Evolutionary conservation across 1,139 yeast species (phyloP).

Genomic region (Blastobotrys capitulatus): DNA sequence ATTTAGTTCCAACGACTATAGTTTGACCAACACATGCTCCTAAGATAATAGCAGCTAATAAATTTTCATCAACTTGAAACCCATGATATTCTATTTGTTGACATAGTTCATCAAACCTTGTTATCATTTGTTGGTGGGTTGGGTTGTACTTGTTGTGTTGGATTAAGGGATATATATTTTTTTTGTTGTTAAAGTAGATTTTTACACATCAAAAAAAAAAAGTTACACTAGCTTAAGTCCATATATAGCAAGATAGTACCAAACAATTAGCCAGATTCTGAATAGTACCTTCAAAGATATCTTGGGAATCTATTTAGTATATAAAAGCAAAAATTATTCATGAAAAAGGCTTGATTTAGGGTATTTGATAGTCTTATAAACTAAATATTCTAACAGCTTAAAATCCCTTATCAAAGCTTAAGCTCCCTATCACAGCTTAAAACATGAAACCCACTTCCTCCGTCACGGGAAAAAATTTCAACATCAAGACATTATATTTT

Average conservation of each 20-base stretch:
- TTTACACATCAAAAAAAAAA: background rate
- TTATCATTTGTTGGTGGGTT: slow-evolving; percentile 7
- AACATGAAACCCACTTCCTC: too few species aligned
- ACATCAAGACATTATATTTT: slow-evolving; percentile 1
- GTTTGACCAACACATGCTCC: slow-evolving; percentile 25
- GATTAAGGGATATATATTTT: too few species aligned
- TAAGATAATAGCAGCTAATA: slow-evolving; percentile 20
- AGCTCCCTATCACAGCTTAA: too few species aligned
- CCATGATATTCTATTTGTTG: background rate
- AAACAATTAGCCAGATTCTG: too few species aligned
- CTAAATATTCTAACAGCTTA: too few species aligned
- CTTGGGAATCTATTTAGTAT: too few species aligned
- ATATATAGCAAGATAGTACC: too few species aligned
- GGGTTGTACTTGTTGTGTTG: too few species aligned
- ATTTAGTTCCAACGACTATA: slow-evolving; percentile 23
- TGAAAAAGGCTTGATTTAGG: background rate
- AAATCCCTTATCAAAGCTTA: too few species aligned
- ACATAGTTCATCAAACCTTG: slow-evolving; percentile 11
- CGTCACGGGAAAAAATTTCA: background rate
- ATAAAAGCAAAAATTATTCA: too few species aligned
- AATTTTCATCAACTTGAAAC: slow-evolving; percentile 16
- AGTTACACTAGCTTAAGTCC: background rate
- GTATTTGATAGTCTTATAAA: too few species aligned
- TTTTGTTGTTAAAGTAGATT: background rate
- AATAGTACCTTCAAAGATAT: too few species aligned